A percentile compares a stretch with the other conserved stretches of the same genome.
Conservation (phyloP, 2,329 filamentous ascomycete species). For the Teratosphaeria destructans region DNA sequence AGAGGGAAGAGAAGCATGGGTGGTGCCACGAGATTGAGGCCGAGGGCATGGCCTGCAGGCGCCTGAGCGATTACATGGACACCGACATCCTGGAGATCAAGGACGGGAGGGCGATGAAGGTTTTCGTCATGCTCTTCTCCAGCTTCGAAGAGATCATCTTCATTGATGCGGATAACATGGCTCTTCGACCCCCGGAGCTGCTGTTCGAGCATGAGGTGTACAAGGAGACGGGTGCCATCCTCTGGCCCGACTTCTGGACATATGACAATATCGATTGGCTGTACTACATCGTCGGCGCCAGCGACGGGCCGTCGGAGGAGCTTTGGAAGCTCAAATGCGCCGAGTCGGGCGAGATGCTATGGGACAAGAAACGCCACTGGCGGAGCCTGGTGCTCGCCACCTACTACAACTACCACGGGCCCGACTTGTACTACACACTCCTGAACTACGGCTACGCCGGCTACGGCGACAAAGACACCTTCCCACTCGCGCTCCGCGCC, state of each 20-base stretch:
- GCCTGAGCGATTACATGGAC: conserved; percentile 34
- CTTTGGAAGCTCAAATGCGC: conserved; percentile 25
- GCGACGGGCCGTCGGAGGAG: conserved; percentile 15
- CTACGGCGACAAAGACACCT: conserved; percentile 44
- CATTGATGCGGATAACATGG: conserved; percentile 39
- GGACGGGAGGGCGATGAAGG: conserved; percentile 15
- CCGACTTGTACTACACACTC: conserved; percentile 35
- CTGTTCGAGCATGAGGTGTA: conserved; percentile 36
- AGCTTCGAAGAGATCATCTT: conserved; percentile 41
- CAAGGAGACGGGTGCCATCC: conserved; percentile 30
- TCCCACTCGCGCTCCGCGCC: conserved; percentile 35
- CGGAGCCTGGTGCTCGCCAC: conserved; percentile 35
- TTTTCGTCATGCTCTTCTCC: conserved; percentile 41
- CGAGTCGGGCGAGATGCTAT: conserved; percentile 37
- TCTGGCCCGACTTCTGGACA: conserved; percentile 41
- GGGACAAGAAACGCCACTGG: conserved; percentile 34
- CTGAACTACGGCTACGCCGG: conserved; percentile 38
- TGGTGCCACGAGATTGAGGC: conserved; percentile 36
- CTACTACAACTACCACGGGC: conserved; percentile 42
- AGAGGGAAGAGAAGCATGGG: conserved; percentile 32
- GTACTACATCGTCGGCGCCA: conserved; percentile 28
- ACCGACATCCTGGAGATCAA: conserved; percentile 4
- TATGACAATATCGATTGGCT: conserved; percentile 30
- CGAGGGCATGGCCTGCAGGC: conserved; percentile 32
- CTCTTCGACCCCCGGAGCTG: conserved; percentile 31